Evolutionary conservation across 192 early-diverging fungal species (phyloP).

Genomic region (Geranomyces variabilis): DNA sequence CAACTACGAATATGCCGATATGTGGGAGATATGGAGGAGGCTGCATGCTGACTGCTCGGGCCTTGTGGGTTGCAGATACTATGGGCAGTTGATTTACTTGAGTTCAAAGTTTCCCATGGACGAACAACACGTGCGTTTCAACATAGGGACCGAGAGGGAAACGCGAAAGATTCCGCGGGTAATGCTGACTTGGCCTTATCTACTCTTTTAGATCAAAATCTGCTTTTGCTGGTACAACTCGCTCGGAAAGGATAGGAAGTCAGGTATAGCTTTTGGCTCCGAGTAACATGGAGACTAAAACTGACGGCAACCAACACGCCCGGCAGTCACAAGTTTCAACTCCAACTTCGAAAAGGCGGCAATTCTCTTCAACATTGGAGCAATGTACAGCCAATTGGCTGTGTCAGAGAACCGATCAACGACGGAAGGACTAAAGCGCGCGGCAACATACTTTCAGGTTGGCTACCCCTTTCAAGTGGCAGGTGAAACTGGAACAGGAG

Average conservation of each 20-base stretch:
- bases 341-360: slow-evolving; percentile 84
- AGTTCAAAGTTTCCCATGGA: slow-evolving; percentile 87
- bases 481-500: neutral
- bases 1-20: neutral
- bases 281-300: neutral
- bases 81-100: slow-evolving; percentile 82
- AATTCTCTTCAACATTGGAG: slow-evolving; percentile 83
- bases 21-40: neutral
- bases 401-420: slow-evolving; percentile 68
- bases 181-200: too few species aligned
- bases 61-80: slow-evolving; percentile 63
- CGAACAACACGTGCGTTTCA: slow-evolving; percentile 52
- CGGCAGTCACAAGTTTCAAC: slow-evolving; percentile 64
- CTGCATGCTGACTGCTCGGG: neutral
- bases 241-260: slow-evolving; percentile 59
- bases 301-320: neutral
- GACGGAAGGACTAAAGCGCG: slow-evolving; percentile 76
- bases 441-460: slow-evolving; percentile 80
- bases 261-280: neutral
- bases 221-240: slow-evolving; percentile 73
- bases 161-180: slow-evolving; percentile 18
- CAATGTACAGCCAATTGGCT: slow-evolving; percentile 82
- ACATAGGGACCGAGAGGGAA: too few species aligned
- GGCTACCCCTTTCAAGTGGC: neutral
- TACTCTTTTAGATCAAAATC: slow-evolving; percentile 48